Conservation (phyloP, 1,284 basidiomycete genomes). For the Malassezia brasiliensis region DNA sequence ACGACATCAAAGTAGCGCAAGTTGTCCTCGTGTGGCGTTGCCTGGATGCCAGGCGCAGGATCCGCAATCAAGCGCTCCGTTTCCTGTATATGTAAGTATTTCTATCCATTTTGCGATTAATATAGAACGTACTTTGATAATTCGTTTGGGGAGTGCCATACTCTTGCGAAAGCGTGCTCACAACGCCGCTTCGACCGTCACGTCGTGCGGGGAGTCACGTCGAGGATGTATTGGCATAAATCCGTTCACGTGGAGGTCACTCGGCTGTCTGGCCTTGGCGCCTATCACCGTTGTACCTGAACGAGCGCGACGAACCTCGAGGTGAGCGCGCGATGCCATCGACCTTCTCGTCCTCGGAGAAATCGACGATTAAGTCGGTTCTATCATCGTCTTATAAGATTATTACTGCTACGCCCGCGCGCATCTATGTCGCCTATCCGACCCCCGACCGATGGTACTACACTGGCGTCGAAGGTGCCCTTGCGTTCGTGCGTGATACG, state of each 20-base stretch:
- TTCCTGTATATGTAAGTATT: conserved; percentile 57
- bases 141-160: conserved; percentile 46
- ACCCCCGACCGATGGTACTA: conserved; percentile 33
- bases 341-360: conserved; percentile 40
- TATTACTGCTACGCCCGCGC: conserved; percentile 42
- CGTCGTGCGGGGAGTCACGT: background rate
- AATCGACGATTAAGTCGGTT: conserved; percentile 43
- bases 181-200: too few relatives aligned
- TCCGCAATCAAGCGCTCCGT: conserved; percentile 91
- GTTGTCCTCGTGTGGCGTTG: conserved; percentile 90
- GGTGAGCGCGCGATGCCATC: conserved; percentile 23
- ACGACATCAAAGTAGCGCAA: conserved; percentile 96
- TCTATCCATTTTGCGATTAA: background rate
- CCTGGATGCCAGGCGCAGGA: conserved; percentile 89
- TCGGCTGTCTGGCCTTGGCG: background rate
- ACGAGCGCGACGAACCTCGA: background rate
- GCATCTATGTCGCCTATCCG: conserved; percentile 40
- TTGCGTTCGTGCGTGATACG: conserved; percentile 38
- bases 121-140: conserved; percentile 36
- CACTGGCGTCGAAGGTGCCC: conserved; percentile 38
- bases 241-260: background rate
- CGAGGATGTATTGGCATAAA: background rate
- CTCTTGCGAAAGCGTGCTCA: background rate
- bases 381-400: conserved; percentile 42
- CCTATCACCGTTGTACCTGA: too few relatives aligned